A percentile compares a stretch with the other conserved stretches of the same genome.
phyloP scores from a whole-genome alignment of 495 filamentous ascomycete species.

The Apodospora peruviana region DNA sequence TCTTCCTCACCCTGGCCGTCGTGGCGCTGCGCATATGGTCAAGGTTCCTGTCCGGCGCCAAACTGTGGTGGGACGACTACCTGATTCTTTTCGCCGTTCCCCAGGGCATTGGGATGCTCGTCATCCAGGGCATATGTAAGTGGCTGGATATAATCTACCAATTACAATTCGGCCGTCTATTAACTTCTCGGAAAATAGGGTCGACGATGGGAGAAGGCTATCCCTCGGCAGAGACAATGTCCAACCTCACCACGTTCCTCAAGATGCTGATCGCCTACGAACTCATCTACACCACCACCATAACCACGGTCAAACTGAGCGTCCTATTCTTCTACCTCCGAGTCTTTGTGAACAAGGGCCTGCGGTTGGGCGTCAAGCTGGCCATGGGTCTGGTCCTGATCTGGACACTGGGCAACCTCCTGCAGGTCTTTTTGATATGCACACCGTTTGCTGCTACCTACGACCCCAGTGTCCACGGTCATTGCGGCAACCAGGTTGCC shows the following conservation, averaged over 20 bases:
- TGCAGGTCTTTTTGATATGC: conserved; percentile 21
- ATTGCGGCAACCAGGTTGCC: conserved; percentile 6
- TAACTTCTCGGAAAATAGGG: conserved; percentile 1
- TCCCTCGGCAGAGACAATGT: conserved; percentile 3
- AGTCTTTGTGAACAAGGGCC: conserved; percentile 15
- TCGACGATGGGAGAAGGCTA: conserved; percentile 14
- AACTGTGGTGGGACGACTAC: conserved; percentile 29
- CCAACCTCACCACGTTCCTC: conserved; percentile 12
- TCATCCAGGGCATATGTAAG: conserved; percentile 24
- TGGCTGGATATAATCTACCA: too few relatives aligned
- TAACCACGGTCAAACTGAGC: conserved; percentile 19
- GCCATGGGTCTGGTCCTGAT: conserved; percentile 10
- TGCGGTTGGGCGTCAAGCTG: conserved; percentile 11
- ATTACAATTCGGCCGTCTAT: background rate
- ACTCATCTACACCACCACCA: conserved; percentile 13
- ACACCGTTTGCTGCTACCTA: conserved; percentile 15
- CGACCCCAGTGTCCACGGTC: background rate
- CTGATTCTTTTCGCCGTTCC: conserved; percentile 22
- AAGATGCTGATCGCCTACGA: conserved; percentile 20
- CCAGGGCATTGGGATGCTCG: conserved; percentile 19
- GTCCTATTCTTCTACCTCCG: conserved; percentile 24
- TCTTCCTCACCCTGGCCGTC: conserved; percentile 6
- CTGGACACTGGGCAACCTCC: conserved; percentile 15
- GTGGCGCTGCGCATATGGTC: conserved; percentile 13
- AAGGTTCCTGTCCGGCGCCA: conserved; percentile 13